These are phyloP conservation scores for Zalaria obscura DNA, from an alignment of 2,329 filamentous ascomycete species.

Conservation along the genomic window DNA sequence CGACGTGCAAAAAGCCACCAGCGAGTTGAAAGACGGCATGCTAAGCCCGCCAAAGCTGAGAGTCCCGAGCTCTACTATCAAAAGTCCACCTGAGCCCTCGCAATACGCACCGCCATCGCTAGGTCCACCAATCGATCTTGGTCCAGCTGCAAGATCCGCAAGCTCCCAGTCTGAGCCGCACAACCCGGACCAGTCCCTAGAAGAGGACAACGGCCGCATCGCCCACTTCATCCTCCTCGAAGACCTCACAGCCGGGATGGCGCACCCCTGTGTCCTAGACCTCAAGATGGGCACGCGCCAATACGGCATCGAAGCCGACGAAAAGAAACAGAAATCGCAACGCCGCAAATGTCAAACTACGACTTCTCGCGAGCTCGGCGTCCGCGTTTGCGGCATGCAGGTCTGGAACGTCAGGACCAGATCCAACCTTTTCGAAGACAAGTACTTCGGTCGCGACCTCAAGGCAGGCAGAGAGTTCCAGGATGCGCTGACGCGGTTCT, in stretches of 20 bases:
- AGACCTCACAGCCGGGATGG: constrained; percentile 93
- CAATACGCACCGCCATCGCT: constrained; percentile 4
- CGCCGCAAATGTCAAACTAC: constrained; percentile 84
- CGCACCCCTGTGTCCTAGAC: constrained; percentile 88
- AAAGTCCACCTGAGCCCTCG: neutral
- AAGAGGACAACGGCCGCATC: constrained; percentile 40
- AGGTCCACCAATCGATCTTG: constrained; percentile 16
- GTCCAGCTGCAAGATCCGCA: neutral
- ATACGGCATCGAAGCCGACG: constrained; percentile 80
- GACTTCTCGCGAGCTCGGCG: constrained; percentile 80
- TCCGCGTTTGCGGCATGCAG: constrained; percentile 89
- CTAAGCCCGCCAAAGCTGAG: neutral
- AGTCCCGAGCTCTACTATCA: neutral
- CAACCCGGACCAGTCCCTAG: constrained; percentile 30
- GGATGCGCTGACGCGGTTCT: constrained; percentile 71
- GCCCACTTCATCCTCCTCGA: constrained; percentile 90
- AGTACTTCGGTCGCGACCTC: constrained; percentile 84
- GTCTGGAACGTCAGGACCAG: constrained; percentile 81
- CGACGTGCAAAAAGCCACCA: neutral
- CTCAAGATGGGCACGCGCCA: constrained; percentile 98
- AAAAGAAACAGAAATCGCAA: constrained; percentile 89
- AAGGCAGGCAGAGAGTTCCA: constrained; percentile 84
- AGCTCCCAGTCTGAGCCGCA: constrained; percentile 10
- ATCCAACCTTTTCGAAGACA: constrained; percentile 90
- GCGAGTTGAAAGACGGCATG: neutral